Base-by-base conservation (phyloP, 345 rosid genomes). In the Leavenworthia alabamica region DNA sequence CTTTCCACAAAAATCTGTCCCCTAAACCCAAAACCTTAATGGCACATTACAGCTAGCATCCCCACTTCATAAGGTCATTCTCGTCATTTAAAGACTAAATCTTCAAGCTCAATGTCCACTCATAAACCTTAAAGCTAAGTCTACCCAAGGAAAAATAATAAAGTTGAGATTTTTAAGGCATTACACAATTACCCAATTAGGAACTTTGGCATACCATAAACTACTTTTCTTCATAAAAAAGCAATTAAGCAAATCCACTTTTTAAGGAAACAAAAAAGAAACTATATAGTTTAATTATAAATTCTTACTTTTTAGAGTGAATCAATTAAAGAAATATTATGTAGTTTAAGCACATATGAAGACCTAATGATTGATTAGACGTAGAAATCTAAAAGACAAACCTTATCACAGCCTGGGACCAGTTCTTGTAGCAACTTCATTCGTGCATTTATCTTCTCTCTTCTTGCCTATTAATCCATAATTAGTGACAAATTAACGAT, bases 331-430 rank as follows among this genome's bases (percentile, higher is more conserved):
- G 53, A 56, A 70, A 70, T 47, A 63, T 48, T 17, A 0, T 40
- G 70, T 56, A 32, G 19, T 70, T 70, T 62, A 70, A 63, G 53
- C 69, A 70, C 59, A 43, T 47, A 78, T 75, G 68, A 66, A 53
- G 58, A 77, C 56, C 66, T 63, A 77, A 73, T 79, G 77, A 74
- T 78, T 72, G 73, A 83, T 66, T 32, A 59, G 49, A 78, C 28
- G 20, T 56, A 16, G 9, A 37, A 24, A 27, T 54, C 68, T 12
- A 3, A 44, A 22, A 58, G 64, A 69, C 78, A 39, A 56, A 88
- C 99, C 99, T 94, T 82, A 67, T 74, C 82, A 78, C 91, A 85
- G 23, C 91, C 91, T 41, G 91, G 91, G 80, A 85, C 91, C 88
- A 85, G 83, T 58, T 85, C 91, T 11, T 85, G 91, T 46, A 85